Evolutionary conservation across 2,329 filamentous ascomycete genomes (phyloP).

Genomic region (Cryphonectria nitschkei): DNA sequence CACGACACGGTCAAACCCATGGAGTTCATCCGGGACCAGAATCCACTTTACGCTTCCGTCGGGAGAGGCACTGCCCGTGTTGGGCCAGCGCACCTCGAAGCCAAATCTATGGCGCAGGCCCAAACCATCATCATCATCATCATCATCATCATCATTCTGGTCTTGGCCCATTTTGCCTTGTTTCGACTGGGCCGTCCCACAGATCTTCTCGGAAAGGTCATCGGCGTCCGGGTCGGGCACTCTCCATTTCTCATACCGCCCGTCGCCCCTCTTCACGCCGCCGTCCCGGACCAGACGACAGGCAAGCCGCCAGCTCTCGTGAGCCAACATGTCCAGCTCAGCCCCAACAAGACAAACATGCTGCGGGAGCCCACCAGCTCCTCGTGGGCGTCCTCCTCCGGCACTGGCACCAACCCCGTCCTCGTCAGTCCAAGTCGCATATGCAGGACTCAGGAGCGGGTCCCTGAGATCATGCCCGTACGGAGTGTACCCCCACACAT

Average conservation of each 20-base stretch:
- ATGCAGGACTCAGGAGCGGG: constrained; percentile 46
- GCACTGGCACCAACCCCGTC: background rate
- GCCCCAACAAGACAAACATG: constrained; percentile 48
- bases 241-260: constrained; percentile 36
- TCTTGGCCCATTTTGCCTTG: constrained; percentile 32
- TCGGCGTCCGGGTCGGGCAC: constrained; percentile 27
- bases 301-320: constrained; percentile 46
- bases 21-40: constrained; percentile 39
- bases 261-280: constrained; percentile 35
- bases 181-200: constrained; percentile 30
- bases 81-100: constrained; percentile 30
- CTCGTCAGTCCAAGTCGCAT: constrained; percentile 31
- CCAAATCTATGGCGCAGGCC: constrained; percentile 34
- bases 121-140: constrained; percentile 15
- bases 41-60: constrained; percentile 36
- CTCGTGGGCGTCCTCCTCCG: background rate
- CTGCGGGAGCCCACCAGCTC: constrained; percentile 38
- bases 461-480: constrained; percentile 40
- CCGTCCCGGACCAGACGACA: constrained; percentile 38
- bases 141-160: constrained; percentile 25
- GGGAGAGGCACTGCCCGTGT: constrained; percentile 14
- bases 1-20: constrained; percentile 37
- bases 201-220: constrained; percentile 17
- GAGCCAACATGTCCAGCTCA: constrained; percentile 51
- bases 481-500: constrained; percentile 48